Conservation (phyloP, 345 rosid genomes). For the Gossypium bickii region DNA sequence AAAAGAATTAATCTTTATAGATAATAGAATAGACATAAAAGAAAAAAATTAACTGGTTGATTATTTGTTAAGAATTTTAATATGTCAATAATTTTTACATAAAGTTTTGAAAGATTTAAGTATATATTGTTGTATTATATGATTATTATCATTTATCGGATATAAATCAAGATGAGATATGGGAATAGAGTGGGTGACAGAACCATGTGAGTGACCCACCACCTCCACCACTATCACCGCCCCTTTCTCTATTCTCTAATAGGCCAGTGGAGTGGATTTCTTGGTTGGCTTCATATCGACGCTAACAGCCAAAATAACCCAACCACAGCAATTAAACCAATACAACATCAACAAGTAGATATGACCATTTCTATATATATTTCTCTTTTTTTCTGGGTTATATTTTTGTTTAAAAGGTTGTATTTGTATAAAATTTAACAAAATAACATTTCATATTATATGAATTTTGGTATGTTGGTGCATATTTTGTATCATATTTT, state of each 20-base stretch:
- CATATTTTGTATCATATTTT: not conserved
- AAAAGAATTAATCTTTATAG: too few relatives aligned
- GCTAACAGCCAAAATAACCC: slow-evolving; percentile 73
- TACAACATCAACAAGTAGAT: slow-evolving; percentile 5
- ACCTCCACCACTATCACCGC: slow-evolving; percentile 23
- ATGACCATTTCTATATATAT: not conserved
- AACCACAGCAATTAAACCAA: slow-evolving; percentile 32
- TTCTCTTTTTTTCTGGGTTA: too few relatives aligned
- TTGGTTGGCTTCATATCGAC: slow-evolving; percentile 85
- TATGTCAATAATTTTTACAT: too few relatives aligned
- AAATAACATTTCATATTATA: not conserved
- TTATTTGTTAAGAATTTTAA: too few relatives aligned
- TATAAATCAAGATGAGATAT: not conserved
- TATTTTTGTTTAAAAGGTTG: too few relatives aligned
- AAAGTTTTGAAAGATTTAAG: too few relatives aligned
- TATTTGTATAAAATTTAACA: too few relatives aligned
- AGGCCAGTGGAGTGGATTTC: slow-evolving; percentile 44
- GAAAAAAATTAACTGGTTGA: too few relatives aligned
- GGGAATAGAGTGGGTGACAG: slow-evolving; percentile 51
- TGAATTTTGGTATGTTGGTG: not conserved
- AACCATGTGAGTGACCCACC: slow-evolving; percentile 79
- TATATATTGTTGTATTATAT: not conserved
- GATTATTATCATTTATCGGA: not conserved
- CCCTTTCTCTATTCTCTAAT: not conserved
- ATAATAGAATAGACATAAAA: too few relatives aligned